These are phyloP conservation scores for Skeletonema marinoi DNA, from an alignment of 108 stramenopile genomes.

Conservation along the genomic window DNA sequence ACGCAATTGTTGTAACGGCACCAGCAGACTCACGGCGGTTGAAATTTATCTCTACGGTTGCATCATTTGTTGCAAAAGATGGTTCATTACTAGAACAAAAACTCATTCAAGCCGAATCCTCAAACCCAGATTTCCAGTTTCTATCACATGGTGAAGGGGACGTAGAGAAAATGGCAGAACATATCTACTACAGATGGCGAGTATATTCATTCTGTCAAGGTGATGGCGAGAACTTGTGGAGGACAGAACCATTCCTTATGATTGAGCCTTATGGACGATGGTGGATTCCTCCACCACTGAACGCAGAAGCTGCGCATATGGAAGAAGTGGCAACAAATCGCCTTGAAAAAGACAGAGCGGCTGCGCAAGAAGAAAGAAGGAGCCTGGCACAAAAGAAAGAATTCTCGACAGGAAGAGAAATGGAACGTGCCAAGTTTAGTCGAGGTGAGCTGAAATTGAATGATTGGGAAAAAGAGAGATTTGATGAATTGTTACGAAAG, in stretches of 20 bases:
- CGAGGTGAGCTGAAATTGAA: conserved; percentile 54
- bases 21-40: conserved; percentile 56
- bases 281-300: conserved; percentile 74
- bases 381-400: conserved; percentile 32
- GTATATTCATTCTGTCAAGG: conserved; percentile 79
- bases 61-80: conserved; percentile 69
- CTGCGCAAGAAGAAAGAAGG: conserved; percentile 55
- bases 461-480: conserved; percentile 54
- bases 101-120: conserved; percentile 47
- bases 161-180: conserved; percentile 45
- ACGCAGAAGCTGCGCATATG: conserved; percentile 41
- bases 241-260: conserved; percentile 74
- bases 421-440: conserved; percentile 48
- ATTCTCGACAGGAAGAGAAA: conserved; percentile 55
- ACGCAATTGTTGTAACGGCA: conserved; percentile 51
- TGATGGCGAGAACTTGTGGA: conserved; percentile 56
- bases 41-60: conserved; percentile 63
- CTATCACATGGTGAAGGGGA: conserved; percentile 22
- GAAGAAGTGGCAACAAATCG: conserved; percentile 48
- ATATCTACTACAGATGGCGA: conserved; percentile 76
- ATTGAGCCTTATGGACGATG: conserved; percentile 51
- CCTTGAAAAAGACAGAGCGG: conserved; percentile 31
- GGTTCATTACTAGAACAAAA: conserved; percentile 54
- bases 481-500: conserved; percentile 55
- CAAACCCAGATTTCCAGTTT: conserved; percentile 53